A percentile compares a stretch with the other conserved stretches of the same genome.
Conservation (phyloP, 208 protist species). For the Leishmania aethiopica region DNA sequence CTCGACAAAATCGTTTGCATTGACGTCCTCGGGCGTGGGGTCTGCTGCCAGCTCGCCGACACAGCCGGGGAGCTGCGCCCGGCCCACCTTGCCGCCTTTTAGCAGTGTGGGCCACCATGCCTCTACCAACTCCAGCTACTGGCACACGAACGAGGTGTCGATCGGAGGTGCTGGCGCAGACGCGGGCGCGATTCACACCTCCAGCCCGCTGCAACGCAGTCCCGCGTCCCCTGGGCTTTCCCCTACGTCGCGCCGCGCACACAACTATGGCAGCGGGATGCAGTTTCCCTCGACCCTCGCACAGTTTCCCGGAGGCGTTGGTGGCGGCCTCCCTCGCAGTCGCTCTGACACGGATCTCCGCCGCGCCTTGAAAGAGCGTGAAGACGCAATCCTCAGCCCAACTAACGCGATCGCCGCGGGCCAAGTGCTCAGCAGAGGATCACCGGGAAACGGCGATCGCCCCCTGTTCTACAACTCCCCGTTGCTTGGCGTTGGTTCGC, state of each 20-base stretch:
- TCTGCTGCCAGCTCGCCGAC: background rate
- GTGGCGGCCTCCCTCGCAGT: constrained; percentile 6
- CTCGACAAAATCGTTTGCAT: background rate
- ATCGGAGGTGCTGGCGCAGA: background rate
- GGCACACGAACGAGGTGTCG: constrained; percentile 8
- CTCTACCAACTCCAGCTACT: constrained; percentile 8
- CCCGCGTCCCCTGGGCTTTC: background rate
- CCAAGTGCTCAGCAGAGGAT: background rate
- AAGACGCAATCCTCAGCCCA: background rate
- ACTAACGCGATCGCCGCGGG: background rate
- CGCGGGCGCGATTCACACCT: background rate
- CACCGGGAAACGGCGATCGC: background rate
- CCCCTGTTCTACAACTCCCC: background rate
- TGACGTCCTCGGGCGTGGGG: background rate
- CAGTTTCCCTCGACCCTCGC: background rate
- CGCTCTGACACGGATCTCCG: constrained; percentile 32
- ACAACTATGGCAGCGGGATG: background rate
- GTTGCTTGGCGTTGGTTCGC: constrained; percentile 1
- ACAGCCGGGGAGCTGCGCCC: background rate
- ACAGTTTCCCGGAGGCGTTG: background rate
- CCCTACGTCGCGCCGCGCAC: background rate
- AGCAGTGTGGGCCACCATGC: background rate
- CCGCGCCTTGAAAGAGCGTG: constrained; percentile 23
- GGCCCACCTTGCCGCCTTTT: background rate
- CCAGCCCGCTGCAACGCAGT: constrained; percentile 17